Conservation (phyloP, 2,329 filamentous ascomycete genomes). For the Geosmithia morbida region DNA sequence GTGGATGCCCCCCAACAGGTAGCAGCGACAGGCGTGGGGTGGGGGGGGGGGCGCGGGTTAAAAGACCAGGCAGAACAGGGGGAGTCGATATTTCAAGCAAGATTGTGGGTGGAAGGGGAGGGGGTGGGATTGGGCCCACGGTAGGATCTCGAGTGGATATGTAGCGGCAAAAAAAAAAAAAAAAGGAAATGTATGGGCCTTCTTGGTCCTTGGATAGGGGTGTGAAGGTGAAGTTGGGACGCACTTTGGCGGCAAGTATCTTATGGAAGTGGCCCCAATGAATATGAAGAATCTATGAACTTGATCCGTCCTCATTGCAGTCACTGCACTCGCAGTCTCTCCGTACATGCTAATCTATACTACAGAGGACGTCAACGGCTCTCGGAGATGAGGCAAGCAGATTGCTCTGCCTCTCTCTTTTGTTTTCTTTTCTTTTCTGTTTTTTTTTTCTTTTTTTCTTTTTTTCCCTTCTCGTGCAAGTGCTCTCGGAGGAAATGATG, state of each 20-base stretch:
- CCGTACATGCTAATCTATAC: neutral
- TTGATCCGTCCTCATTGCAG: too few relatives aligned
- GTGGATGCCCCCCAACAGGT: constrained; percentile 5
- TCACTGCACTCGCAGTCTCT: neutral
- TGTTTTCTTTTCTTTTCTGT: neutral
- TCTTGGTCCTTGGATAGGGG: neutral
- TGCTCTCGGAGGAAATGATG: too few relatives aligned
- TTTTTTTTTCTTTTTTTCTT: too few relatives aligned
- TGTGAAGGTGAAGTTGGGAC: neutral
- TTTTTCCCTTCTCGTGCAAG: too few relatives aligned
- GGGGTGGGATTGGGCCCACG: constrained; percentile 6
- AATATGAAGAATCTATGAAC: too few relatives aligned
- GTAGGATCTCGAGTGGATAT: constrained; percentile 10
- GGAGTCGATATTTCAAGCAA: constrained; percentile 12
- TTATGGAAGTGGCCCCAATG: neutral
- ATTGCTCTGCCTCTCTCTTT: neutral
- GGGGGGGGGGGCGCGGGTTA: constrained; percentile 5
- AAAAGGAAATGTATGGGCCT: neutral
- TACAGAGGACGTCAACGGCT: neutral
- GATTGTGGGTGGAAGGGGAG: constrained; percentile 5
- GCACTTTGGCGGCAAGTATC: neutral
- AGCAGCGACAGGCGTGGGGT: constrained; percentile 5
- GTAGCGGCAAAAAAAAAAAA: neutral
- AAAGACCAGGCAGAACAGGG: constrained; percentile 6
- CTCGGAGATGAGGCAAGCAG: neutral